phyloP scores from a whole-genome alignment of 805 yeast genomes.

The Priceomyces melissophilus region DNA sequence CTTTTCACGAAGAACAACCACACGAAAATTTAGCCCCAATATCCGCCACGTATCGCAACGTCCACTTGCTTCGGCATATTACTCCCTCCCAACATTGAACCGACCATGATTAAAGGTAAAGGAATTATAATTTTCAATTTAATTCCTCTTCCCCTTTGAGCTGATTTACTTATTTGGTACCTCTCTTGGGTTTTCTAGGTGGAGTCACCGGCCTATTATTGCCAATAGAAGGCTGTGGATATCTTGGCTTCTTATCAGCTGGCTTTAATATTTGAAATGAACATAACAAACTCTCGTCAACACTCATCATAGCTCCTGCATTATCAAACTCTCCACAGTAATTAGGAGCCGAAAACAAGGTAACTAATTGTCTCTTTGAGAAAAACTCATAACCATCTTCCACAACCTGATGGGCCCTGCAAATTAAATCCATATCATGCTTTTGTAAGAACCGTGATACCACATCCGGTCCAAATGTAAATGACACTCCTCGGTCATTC shows the following conservation, averaged over 20 bases:
- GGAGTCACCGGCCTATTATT: conserved; percentile 54
- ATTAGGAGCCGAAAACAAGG: conserved; percentile 94
- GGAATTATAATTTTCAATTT: too few species aligned
- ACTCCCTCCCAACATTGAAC: too few species aligned
- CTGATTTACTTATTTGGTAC: conserved; percentile 33
- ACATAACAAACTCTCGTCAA: conserved; percentile 92
- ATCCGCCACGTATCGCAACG: too few species aligned
- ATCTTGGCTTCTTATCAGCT: conserved; percentile 89
- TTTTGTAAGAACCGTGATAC: conserved; percentile 93
- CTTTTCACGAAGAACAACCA: neutral
- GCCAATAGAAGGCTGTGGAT: conserved; percentile 42
- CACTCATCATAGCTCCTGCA: conserved; percentile 99
- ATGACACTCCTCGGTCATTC: conserved; percentile 97
- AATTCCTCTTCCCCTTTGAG: neutral
- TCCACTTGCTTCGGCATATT: too few species aligned
- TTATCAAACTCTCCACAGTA: conserved; percentile 99
- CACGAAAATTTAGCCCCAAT: neutral
- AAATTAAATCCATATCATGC: conserved; percentile 96
- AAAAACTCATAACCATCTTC: conserved; percentile 99
- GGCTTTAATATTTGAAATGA: conserved; percentile 97
- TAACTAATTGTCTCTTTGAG: conserved; percentile 91
- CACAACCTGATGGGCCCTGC: conserved; percentile 98
- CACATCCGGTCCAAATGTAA: conserved; percentile 99
- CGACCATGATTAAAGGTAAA: too few species aligned
- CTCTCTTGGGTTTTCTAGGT: conserved; percentile 56